Conservation (phyloP, 2,329 filamentous ascomycete species). For the Colletotrichum sp. region DNA sequence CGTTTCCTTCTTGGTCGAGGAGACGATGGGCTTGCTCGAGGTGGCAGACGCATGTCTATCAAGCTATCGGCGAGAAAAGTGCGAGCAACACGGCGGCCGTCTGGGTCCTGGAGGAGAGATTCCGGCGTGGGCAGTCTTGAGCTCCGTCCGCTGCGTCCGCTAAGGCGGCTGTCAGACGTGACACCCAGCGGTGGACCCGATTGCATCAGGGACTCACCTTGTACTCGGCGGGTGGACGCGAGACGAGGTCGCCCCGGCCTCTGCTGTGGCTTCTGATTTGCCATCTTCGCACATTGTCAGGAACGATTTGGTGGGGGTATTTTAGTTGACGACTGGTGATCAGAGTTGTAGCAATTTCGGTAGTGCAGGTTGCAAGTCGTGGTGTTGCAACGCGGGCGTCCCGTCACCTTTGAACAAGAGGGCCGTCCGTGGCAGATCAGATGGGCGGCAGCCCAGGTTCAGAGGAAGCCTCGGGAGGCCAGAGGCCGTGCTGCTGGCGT, state of each 20-base stretch:
- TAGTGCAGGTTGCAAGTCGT: neutral
- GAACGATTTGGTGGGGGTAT: neutral
- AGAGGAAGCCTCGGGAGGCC: neutral
- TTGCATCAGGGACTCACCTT: neutral
- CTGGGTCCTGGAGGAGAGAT: neutral
- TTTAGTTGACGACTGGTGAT: neutral
- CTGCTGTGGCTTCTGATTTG: neutral
- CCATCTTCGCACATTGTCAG: constrained; percentile 3
- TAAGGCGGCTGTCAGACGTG: neutral
- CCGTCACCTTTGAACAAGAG: neutral
- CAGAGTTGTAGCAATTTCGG: neutral
- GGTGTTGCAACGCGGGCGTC: neutral
- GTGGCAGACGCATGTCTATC: constrained; percentile 12
- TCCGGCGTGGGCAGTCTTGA: constrained; percentile 6
- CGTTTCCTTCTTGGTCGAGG: neutral
- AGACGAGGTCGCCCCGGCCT: constrained; percentile 5
- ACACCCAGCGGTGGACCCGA: neutral
- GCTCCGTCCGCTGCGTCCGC: constrained; percentile 6
- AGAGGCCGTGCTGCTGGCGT: neutral
- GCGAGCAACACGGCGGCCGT: neutral
- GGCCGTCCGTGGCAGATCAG: neutral
- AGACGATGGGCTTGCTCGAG: neutral
- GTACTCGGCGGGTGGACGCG: constrained; percentile 11
- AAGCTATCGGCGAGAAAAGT: constrained; percentile 6
- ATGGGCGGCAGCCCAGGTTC: neutral